These are phyloP conservation scores for Brassica cretica DNA, from an alignment of 345 rosid species.

Conservation along the genomic window DNA sequence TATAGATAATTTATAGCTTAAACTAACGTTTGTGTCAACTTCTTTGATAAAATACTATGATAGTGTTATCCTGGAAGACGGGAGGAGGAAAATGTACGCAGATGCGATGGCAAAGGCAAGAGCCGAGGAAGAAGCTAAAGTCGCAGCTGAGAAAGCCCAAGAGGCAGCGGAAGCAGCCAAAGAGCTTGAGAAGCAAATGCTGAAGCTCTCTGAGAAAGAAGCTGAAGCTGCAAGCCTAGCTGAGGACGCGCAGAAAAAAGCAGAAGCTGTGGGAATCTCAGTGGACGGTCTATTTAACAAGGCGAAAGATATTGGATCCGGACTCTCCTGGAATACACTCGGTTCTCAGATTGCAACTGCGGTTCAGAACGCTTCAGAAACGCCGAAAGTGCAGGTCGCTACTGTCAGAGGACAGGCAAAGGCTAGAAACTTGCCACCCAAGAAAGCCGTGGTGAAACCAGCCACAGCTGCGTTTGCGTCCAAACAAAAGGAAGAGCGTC, in stretches of 20 bases:
- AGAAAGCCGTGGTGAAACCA: constrained; percentile 59
- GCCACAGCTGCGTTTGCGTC: constrained; percentile 39
- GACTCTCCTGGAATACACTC: constrained; percentile 68
- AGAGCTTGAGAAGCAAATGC: constrained; percentile 41
- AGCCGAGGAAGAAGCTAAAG: constrained; percentile 64
- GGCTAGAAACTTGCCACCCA: constrained; percentile 62
- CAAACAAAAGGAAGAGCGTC: constrained; percentile 40
- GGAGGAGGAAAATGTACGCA: constrained; percentile 75
- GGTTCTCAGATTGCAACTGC: constrained; percentile 64
- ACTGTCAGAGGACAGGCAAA: constrained; percentile 84
- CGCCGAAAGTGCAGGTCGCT: constrained; percentile 67
- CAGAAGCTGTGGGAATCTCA: constrained; percentile 53
- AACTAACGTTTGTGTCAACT: background rate
- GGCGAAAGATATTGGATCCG: constrained; percentile 70
- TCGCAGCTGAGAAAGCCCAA: constrained; percentile 59
- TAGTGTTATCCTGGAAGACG: constrained; percentile 85
- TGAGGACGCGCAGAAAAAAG: constrained; percentile 60
- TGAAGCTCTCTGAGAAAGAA: constrained; percentile 62
- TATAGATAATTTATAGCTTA: background rate
- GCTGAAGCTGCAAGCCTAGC: constrained; percentile 57
- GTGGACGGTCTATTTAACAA: constrained; percentile 53
- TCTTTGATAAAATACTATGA: background rate
- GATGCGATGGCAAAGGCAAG: constrained; percentile 60
- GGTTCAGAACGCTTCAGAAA: constrained; percentile 46
- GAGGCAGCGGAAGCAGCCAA: constrained; percentile 58